A percentile compares a stretch with the other conserved stretches of the same genome.
Evolutionary conservation across 2,329 filamentous ascomycete genomes (phyloP).

Genomic region (Fusarium sp.): DNA sequence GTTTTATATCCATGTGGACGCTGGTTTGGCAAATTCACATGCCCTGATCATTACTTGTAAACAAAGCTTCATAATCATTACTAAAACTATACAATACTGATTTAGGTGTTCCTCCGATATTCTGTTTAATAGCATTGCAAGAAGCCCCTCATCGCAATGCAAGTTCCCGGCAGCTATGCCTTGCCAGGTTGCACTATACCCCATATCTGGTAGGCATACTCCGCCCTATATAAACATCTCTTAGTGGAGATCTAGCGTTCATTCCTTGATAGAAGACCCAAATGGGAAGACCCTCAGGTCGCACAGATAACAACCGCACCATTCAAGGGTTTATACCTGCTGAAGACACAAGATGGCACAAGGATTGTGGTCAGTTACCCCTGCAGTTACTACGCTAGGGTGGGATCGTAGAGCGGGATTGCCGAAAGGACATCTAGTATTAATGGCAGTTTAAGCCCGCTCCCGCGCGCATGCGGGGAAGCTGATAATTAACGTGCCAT

Average conservation of each 20-base stretch:
- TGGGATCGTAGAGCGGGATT: neutral
- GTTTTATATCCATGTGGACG: fast-evolving
- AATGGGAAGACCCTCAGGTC: neutral
- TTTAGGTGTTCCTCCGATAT: neutral
- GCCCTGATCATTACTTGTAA: neutral
- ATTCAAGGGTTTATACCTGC: neutral
- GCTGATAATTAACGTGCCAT: neutral
- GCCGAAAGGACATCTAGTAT: neutral
- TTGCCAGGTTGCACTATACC: neutral
- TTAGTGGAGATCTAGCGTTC: neutral
- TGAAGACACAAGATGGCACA: neutral
- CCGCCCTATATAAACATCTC: neutral
- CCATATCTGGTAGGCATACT: neutral
- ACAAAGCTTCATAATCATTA: neutral
- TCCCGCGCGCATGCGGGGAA: neutral
- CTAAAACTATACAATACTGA: fast-evolving
- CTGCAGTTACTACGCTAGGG: neutral
- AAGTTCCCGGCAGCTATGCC: neutral
- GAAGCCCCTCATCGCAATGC: neutral
- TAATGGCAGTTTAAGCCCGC: neutral
- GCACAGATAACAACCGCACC: neutral
- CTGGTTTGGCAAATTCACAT: fast-evolving
- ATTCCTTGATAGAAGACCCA: neutral
- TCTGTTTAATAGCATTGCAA: neutral
- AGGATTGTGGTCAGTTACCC: neutral